Conservation (phyloP, 106 monocot species). For the Ottelia alismoides region DNA sequence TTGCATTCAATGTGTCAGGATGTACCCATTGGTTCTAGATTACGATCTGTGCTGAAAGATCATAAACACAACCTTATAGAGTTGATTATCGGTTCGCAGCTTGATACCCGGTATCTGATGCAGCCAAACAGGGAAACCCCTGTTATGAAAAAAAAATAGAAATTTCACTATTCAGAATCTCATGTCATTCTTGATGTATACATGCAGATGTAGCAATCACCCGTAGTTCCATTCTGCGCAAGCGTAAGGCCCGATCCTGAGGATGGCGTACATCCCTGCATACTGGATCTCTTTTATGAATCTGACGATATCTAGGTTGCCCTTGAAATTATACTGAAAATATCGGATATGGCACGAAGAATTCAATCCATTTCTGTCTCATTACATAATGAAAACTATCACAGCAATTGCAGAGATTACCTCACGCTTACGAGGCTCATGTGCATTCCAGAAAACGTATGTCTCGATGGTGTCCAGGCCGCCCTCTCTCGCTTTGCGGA, state of each 20-base stretch:
- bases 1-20: too few species aligned
- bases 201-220: too few species aligned
- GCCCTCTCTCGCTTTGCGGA: constrained; percentile 22
- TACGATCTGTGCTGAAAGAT: too few species aligned
- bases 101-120: constrained; percentile 11
- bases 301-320: constrained; percentile 51
- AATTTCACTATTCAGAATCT: too few species aligned
- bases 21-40: too few species aligned
- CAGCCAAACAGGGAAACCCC: constrained; percentile 27
- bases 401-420: too few species aligned
- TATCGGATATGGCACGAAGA: too few species aligned
- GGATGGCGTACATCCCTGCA: constrained; percentile 34
- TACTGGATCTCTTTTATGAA: constrained; percentile 59
- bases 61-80: constrained; percentile 21
- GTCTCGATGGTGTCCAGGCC: constrained; percentile 33
- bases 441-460: constrained; percentile 33
- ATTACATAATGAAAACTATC: too few species aligned
- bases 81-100: constrained; percentile 14
- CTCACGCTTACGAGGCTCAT: constrained; percentile 23
- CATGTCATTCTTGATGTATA: too few species aligned
- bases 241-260: constrained; percentile 77
- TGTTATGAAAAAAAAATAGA: neutral
- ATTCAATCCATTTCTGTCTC: too few species aligned
- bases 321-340: constrained; percentile 67
- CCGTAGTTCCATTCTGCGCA: constrained; percentile 88